Conservation (phyloP, 2,329 filamentous ascomycete genomes). For the Trichoderma citrinoviride region DNA sequence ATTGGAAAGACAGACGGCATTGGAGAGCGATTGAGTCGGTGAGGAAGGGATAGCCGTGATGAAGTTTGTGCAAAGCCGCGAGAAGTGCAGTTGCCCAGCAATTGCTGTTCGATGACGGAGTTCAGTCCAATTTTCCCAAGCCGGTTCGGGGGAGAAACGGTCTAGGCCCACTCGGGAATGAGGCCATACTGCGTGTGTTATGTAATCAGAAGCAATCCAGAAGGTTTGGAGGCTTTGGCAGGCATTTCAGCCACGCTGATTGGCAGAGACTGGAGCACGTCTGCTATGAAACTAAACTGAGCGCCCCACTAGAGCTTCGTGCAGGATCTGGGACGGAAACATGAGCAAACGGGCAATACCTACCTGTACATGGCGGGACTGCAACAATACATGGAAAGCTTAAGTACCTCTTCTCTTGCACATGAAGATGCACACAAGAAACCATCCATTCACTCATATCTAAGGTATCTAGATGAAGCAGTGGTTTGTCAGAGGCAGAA, state of each 20-base stretch:
- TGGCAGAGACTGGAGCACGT: too few relatives aligned
- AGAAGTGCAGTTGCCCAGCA: slow-evolving; percentile 7
- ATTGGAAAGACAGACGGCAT: neutral
- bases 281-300: too few relatives aligned
- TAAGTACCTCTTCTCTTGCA: neutral
- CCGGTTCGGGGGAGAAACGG: neutral
- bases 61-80: neutral
- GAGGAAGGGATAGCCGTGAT: neutral
- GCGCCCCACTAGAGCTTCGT: slow-evolving; percentile 7
- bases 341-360: neutral
- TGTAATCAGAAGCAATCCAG: neutral
- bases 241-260: neutral
- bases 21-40: slow-evolving; percentile 1
- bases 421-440: too few relatives aligned
- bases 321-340: neutral
- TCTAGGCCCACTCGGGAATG: neutral
- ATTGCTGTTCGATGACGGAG: slow-evolving; percentile 20
- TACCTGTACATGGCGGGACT: neutral
- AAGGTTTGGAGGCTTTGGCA: neutral
- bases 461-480: too few relatives aligned
- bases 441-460: too few relatives aligned
- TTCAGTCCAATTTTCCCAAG: slow-evolving; percentile 12
- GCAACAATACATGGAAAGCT: neutral
- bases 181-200: neutral
- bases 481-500: too few relatives aligned